Conservation (phyloP, 2,329 filamentous ascomycete genomes). For the Talaromyces sp. region DNA sequence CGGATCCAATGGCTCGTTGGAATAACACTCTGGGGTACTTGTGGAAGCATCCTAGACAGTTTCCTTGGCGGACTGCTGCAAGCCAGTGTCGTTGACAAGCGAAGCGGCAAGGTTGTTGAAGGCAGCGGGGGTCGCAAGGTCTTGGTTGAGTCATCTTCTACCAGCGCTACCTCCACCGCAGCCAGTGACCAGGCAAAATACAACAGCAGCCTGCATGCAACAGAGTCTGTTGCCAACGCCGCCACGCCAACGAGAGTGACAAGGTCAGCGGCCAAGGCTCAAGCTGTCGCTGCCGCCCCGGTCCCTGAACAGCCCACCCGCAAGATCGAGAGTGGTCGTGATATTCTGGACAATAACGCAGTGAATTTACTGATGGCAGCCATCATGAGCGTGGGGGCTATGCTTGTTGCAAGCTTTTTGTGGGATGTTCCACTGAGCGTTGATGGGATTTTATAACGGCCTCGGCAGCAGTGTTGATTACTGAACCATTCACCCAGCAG, state of each 20-base stretch:
- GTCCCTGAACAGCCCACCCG: slow-evolving; percentile 51
- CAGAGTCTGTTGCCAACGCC: slow-evolving; percentile 24
- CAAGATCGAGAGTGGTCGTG: slow-evolving; percentile 60
- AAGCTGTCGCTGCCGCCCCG: slow-evolving; percentile 4
- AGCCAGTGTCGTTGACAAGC: slow-evolving; percentile 76
- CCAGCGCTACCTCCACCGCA: slow-evolving; percentile 16
- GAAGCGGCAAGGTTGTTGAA: slow-evolving; percentile 83
- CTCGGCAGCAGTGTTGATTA: background rate
- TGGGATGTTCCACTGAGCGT: slow-evolving; percentile 23
- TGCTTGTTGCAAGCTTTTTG: slow-evolving; percentile 48
- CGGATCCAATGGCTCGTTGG: slow-evolving; percentile 52
- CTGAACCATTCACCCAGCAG: background rate
- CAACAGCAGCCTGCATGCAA: slow-evolving; percentile 20
- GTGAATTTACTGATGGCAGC: slow-evolving; percentile 91
- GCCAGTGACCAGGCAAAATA: slow-evolving; percentile 15
- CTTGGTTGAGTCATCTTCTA: slow-evolving; percentile 31
- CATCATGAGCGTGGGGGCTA: slow-evolving; percentile 72
- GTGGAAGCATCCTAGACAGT: slow-evolving; percentile 83
- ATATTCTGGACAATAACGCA: slow-evolving; percentile 88
- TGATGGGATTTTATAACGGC: background rate
- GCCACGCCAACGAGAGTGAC: slow-evolving; percentile 17
- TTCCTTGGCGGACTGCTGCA: slow-evolving; percentile 80
- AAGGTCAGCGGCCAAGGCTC: slow-evolving; percentile 12
- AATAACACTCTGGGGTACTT: slow-evolving; percentile 66
- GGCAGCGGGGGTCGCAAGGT: slow-evolving; percentile 67